Percentiles rank a stretch among this genome's conserved stretches.
Conservation (phyloP, 2,329 filamentous ascomycete species). For the Cordyceps cateniannulata region DNA sequence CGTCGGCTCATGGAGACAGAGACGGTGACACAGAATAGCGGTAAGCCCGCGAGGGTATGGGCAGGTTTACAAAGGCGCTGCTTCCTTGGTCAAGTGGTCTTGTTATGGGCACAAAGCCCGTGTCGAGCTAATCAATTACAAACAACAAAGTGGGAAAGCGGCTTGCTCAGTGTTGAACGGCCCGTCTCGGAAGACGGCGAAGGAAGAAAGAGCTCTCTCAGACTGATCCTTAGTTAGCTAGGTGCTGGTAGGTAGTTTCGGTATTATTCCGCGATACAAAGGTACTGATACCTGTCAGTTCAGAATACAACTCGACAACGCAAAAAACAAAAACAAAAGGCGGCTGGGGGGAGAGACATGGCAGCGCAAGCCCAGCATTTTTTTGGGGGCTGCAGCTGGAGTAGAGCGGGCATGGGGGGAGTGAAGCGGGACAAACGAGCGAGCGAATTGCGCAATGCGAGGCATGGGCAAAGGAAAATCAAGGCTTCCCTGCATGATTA, state of each 20-base stretch:
- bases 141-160: neutral
- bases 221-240: too few relatives aligned
- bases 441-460: slow-evolving; percentile 7
- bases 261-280: neutral
- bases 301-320: neutral
- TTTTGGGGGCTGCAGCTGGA: slow-evolving; percentile 2
- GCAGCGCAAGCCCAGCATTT: neutral
- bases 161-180: neutral
- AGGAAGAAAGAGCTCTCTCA: neutral
- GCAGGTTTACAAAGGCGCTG: neutral
- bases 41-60: neutral
- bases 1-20: neutral
- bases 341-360: neutral
- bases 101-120: neutral
- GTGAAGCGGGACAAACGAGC: neutral
- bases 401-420: neutral
- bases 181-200: neutral
- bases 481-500: neutral
- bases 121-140: neutral
- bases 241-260: too few relatives aligned
- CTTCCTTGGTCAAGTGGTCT: neutral
- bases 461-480: neutral
- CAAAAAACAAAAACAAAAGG: neutral
- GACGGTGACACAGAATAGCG: slow-evolving; percentile 1
- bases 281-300: too few relatives aligned